Conservation (phyloP, 78 protist species). For the Dictyostelium citrinum region DNA sequence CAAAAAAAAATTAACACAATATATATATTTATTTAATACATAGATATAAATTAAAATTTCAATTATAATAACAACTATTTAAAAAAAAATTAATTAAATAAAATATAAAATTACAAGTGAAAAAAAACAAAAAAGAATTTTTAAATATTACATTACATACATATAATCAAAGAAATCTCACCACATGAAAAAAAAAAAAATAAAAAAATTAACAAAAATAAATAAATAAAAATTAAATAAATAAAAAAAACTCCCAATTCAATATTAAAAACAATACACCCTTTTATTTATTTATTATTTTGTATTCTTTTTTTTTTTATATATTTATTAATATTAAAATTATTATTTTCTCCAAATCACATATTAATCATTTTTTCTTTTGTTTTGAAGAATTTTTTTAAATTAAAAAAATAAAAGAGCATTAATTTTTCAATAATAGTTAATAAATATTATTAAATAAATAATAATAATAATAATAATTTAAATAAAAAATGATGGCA, state of each 20-base stretch:
- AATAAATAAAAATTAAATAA: neutral
- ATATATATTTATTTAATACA: too few species aligned
- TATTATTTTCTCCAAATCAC: neutral
- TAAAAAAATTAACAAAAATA: neutral
- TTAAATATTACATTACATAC: neutral
- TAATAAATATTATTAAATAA: neutral
- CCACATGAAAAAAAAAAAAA: neutral
- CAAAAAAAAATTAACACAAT: neutral
- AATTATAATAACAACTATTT: neutral
- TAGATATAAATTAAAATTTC: neutral
- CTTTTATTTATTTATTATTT: neutral
- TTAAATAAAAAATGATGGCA: conserved; percentile 63
- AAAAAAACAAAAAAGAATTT: neutral
- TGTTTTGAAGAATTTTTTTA: neutral
- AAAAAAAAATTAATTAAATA: neutral
- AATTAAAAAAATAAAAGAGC: neutral
- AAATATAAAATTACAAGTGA: neutral
- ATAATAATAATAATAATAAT: neutral
- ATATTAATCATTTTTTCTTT: neutral
- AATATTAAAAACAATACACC: neutral
- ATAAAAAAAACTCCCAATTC: neutral
- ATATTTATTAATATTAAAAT: neutral
- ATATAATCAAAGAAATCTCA: neutral
- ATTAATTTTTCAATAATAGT: neutral
- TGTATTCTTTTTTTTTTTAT: neutral